Conservation (phyloP, 768 basidiomycete species). For the Phlebiopsis flavidoalba region DNA sequence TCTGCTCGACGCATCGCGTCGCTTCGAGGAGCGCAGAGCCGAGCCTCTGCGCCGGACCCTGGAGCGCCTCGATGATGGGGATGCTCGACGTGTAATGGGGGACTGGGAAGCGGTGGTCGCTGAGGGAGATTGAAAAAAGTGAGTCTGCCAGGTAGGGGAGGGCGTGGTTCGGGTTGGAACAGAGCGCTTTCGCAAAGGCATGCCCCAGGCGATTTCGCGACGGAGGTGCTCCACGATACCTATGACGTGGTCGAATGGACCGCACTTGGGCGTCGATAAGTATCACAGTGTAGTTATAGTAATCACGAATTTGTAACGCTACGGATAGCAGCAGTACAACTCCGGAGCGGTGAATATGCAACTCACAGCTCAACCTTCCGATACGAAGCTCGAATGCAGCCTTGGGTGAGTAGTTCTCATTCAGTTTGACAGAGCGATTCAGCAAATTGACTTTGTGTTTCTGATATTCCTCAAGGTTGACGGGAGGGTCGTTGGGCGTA, state of each 20-base stretch:
- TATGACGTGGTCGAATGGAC: slow-evolving; percentile 37
- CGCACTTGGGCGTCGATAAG: slow-evolving; percentile 24
- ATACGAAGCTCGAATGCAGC: slow-evolving; percentile 42
- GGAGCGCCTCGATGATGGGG: slow-evolving; percentile 1
- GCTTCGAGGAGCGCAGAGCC: slow-evolving; percentile 30
- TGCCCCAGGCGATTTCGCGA: slow-evolving; percentile 40
- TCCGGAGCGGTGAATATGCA: neutral
- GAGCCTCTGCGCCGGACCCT: slow-evolving; percentile 23
- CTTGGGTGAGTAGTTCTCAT: slow-evolving; percentile 36
- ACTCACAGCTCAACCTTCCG: slow-evolving; percentile 38
- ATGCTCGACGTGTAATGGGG: neutral
- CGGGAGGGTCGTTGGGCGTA: slow-evolving; percentile 12
- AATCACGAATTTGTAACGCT: neutral
- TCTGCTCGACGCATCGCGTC: slow-evolving; percentile 29
- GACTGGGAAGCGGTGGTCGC: neutral
- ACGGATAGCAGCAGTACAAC: neutral
- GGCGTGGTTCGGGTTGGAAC: neutral
- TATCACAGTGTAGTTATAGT: neutral
- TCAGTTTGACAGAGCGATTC: slow-evolving; percentile 32
- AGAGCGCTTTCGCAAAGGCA: slow-evolving; percentile 19
- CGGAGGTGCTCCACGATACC: slow-evolving; percentile 40
- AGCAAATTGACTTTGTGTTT: slow-evolving; percentile 26
- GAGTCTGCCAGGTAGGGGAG: neutral
- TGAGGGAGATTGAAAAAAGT: neutral
- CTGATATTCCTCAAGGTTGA: slow-evolving; percentile 12